Evolutionary conservation across 164 flowering plant genomes (phyloP).

Genomic region (Saururus chinensis): DNA sequence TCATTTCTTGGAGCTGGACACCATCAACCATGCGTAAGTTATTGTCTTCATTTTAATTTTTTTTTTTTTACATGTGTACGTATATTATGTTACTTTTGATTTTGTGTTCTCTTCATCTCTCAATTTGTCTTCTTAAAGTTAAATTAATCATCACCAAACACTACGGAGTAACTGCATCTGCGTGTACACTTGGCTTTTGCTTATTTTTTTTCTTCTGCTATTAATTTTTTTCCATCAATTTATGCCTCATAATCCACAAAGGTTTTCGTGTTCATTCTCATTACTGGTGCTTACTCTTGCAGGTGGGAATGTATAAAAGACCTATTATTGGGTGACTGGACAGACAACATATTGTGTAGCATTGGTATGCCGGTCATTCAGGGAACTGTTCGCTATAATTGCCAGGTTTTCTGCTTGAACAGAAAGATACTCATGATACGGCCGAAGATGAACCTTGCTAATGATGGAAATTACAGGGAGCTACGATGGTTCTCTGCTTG

Average conservation of each 20-base stretch:
- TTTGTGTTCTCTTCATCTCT: no score
- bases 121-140: no score
- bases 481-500: slow-evolving; percentile 93
- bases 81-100: not conserved
- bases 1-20: slow-evolving; percentile 92
- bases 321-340: slow-evolving; percentile 70
- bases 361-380: slow-evolving; percentile 88
- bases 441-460: slow-evolving; percentile 96
- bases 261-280: not conserved
- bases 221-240: not conserved
- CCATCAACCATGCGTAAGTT: slow-evolving; percentile 74
- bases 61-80: not conserved
- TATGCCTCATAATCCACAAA: not conserved
- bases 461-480: slow-evolving; percentile 93
- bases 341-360: slow-evolving; percentile 85
- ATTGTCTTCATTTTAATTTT: not conserved
- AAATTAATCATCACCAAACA: no score
- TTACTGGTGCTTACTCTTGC: slow-evolving; percentile 11
- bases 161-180: no score
- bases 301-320: slow-evolving; percentile 97
- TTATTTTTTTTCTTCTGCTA: not conserved
- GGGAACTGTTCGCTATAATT: slow-evolving; percentile 87
- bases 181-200: not conserved
- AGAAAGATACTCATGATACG: slow-evolving; percentile 85
- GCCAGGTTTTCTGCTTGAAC: slow-evolving; percentile 79